phyloP scores from a whole-genome alignment of 1,139 yeast species.

The Candida dubliniensis region DNA sequence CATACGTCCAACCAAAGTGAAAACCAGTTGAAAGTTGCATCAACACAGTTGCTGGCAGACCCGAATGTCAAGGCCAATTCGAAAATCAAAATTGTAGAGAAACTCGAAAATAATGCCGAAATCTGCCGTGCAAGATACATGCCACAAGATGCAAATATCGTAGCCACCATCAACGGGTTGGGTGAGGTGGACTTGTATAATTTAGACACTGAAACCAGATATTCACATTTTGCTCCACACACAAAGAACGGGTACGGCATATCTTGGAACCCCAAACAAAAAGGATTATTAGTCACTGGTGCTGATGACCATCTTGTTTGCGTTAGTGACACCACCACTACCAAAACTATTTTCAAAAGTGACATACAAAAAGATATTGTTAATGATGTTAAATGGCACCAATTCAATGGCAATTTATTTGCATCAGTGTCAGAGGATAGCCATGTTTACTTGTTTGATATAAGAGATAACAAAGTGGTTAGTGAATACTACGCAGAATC shows the following conservation, averaged over 20 bases:
- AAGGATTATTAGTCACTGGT: slow-evolving; percentile 55
- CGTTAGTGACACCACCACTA: slow-evolving; percentile 21
- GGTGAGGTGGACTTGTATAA: slow-evolving; percentile 76
- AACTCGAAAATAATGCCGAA: slow-evolving; percentile 54
- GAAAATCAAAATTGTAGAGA: slow-evolving; percentile 62
- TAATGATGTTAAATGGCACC: slow-evolving; percentile 75
- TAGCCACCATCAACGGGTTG: slow-evolving; percentile 76
- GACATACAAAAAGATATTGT: slow-evolving; percentile 54
- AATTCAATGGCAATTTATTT: slow-evolving; percentile 47
- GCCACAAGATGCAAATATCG: slow-evolving; percentile 66
- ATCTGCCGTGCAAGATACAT: slow-evolving; percentile 81
- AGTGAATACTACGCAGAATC: slow-evolving; percentile 31
- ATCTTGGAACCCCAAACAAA: slow-evolving; percentile 53
- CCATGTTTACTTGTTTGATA: slow-evolving; percentile 43
- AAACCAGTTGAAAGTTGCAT: slow-evolving; percentile 75
- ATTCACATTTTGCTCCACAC: slow-evolving; percentile 51
- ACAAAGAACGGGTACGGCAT: slow-evolving; percentile 71
- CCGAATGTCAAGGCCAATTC: slow-evolving; percentile 35
- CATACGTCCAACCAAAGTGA: slow-evolving; percentile 81
- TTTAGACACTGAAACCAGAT: slow-evolving; percentile 25
- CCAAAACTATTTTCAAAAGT: slow-evolving; percentile 9
- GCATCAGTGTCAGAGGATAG: slow-evolving; percentile 76
- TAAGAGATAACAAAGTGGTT: slow-evolving; percentile 31
- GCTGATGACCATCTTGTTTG: slow-evolving; percentile 67
- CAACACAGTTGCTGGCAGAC: slow-evolving; percentile 61